Conservation (phyloP, 768 basidiomycete species). For the Hysterangium stoloniferum region DNA sequence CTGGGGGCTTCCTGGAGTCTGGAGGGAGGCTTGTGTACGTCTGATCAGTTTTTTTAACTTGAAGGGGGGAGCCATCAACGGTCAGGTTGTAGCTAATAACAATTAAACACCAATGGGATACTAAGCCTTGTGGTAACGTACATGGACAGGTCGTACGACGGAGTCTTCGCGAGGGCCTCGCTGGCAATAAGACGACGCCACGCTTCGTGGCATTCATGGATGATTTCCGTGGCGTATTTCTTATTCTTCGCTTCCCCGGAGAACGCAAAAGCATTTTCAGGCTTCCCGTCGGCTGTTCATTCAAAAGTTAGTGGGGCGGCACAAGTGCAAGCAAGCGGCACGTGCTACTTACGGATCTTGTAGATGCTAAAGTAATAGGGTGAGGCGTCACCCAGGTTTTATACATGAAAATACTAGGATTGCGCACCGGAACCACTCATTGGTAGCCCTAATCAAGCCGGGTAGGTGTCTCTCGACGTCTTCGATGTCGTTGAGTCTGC, state of each 20-base stretch:
- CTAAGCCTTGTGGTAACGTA: constrained; percentile 34
- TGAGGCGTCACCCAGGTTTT: constrained; percentile 9
- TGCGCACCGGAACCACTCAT: constrained; percentile 93
- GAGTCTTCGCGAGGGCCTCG: constrained; percentile 65
- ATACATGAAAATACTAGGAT: constrained; percentile 22
- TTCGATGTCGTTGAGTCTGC: constrained; percentile 97
- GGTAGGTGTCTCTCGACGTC: constrained; percentile 98
- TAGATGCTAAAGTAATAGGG: constrained; percentile 59
- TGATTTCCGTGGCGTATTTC: constrained; percentile 98
- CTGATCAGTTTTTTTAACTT: constrained; percentile 53
- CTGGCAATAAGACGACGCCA: constrained; percentile 91
- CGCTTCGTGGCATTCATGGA: constrained; percentile 97
- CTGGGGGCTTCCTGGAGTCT: constrained; percentile 79
- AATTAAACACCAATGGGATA: background rate
- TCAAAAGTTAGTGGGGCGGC: background rate
- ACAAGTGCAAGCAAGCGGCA: background rate
- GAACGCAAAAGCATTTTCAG: constrained; percentile 98
- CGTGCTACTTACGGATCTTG: constrained; percentile 53
- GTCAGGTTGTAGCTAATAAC: constrained; percentile 68
- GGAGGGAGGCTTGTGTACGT: constrained; percentile 58
- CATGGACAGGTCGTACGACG: constrained; percentile 77
- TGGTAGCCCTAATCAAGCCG: constrained; percentile 92
- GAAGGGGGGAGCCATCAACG: constrained; percentile 64
- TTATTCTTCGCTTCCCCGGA: constrained; percentile 99
- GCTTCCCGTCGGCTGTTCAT: constrained; percentile 71